These are phyloP conservation scores for Austroboletus niveus DNA, from an alignment of 1,284 basidiomycete genomes.

Conservation along the genomic window DNA sequence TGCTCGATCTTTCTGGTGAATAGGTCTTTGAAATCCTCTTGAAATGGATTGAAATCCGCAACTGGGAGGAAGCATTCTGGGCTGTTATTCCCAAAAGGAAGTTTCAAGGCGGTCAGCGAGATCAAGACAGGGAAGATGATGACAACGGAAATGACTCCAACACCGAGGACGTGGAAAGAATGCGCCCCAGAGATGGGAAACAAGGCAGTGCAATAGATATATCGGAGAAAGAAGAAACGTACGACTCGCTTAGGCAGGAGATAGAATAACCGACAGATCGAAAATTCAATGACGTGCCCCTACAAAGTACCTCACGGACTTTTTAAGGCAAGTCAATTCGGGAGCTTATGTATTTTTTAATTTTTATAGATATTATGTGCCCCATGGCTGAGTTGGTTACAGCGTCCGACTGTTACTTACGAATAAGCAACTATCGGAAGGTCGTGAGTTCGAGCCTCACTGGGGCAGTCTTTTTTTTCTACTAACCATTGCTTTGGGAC, in stretches of 20 bases:
- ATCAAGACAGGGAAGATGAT: not conserved
- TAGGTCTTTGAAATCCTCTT: conserved; percentile 87
- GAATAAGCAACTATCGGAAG: conserved; percentile 49
- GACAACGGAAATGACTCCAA: not conserved
- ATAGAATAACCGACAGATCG: not conserved
- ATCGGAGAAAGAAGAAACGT: not conserved
- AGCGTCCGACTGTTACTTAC: conserved; percentile 73
- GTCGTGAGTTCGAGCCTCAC: conserved; percentile 75
- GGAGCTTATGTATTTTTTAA: not conserved
- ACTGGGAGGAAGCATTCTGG: conserved; percentile 85
- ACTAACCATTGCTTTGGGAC: too few relatives aligned
- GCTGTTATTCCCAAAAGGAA: conserved; percentile 89
- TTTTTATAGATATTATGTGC: conserved; percentile 38
- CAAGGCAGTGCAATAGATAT: not conserved
- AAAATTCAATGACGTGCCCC: not conserved
- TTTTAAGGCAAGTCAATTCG: too few relatives aligned
- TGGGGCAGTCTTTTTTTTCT: conserved; percentile 48
- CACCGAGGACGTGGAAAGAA: not conserved
- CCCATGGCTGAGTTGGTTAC: conserved; percentile 82
- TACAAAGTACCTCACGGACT: too few relatives aligned
- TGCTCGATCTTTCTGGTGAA: not conserved
- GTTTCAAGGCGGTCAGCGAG: conserved; percentile 41
- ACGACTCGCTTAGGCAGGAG: not conserved
- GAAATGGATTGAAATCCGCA: conserved; percentile 79
- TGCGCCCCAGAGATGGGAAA: not conserved